Base-by-base conservation (phyloP, 2,329 filamentous ascomycete genomes). In the Aspergillus japonicus region DNA sequence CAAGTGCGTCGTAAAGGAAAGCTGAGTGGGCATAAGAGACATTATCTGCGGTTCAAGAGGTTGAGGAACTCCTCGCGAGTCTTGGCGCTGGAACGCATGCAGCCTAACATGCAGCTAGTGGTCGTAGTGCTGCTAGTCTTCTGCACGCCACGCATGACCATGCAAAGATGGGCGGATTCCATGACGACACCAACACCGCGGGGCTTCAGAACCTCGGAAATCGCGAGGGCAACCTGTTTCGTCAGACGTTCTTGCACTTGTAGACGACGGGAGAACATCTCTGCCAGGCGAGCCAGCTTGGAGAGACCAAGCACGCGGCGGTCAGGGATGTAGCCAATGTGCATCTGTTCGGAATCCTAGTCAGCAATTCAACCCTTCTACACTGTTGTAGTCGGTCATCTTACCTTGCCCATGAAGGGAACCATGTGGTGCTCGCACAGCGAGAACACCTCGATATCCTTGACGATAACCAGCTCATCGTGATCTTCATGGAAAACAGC, bases 101-200 rank as follows among this genome's bases (percentile, higher is more conserved):
- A 93, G 44, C 95, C 95, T n/a, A 98, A 85, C 78, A 99, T 96
- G 75, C 94, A 98, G 80, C 92, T 97, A 19, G 95, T 99, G 42
- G 96, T 95, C 6, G 95, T 98, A 19, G 86, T 89, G 54, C 90
- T 88, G 47, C 84, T 86, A 0, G 92, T 92, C 82, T 99, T 97
- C 74, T 97, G 87, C 10, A 99, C 94, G n/a, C 95, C 95, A 50
- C 95, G 87, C 93, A 97, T 98, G 16, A 96, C 92, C 94, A 98
- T 99, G 82, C 95, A 99, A 50, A 98, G 81, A 78, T 99, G 95
- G 71, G 87, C 93, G 14, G 91, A 96, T 73, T 99, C 95, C 89
- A 99, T 96, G 61, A 99, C 94, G 2, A 99, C 95, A 21, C 91
- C 94, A 2, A 99, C 94, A 50, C 95, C 95, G 73, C 96, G 92